Conservation (phyloP, 495 filamentous ascomycete genomes). For the Echria macrotheca region DNA sequence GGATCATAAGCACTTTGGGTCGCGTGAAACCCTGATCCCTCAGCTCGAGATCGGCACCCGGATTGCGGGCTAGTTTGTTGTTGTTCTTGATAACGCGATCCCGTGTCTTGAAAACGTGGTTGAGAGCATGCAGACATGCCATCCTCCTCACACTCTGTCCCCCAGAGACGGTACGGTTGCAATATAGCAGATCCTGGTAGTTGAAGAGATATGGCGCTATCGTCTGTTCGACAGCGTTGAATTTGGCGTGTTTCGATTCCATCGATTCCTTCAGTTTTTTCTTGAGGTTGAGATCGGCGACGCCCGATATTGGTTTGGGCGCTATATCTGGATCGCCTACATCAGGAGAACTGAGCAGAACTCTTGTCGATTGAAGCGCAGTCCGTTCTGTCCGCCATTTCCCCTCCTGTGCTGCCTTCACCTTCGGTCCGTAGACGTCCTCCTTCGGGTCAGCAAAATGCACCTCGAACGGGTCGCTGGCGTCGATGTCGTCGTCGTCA, state of each 20-base stretch:
- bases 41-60: constrained; percentile 63
- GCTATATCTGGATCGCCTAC: constrained; percentile 18
- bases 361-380: constrained; percentile 36
- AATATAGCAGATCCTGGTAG: constrained; percentile 78
- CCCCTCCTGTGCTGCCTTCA: constrained; percentile 50
- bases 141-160: constrained; percentile 62
- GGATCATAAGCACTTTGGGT: constrained; percentile 82
- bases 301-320: constrained; percentile 26
- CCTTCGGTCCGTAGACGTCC: constrained; percentile 43
- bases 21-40: constrained; percentile 95
- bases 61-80: constrained; percentile 56
- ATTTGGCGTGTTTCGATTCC: constrained; percentile 31
- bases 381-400: constrained; percentile 54
- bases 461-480: constrained; percentile 67
- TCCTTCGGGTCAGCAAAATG: constrained; percentile 68
- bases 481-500: constrained; percentile 47
- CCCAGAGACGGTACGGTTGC: constrained; percentile 60
- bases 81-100: constrained; percentile 92
- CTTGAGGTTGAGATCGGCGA: constrained; percentile 57
- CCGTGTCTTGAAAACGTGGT: constrained; percentile 90
- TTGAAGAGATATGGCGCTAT: constrained; percentile 59
- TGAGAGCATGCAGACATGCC: constrained; percentile 76
- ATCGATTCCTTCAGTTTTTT: constrained; percentile 37
- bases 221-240: constrained; percentile 47
- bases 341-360: constrained; percentile 33